Evolutionary conservation across 352 stramenopile species (phyloP).

Genomic region (Pythium graminicola): DNA sequence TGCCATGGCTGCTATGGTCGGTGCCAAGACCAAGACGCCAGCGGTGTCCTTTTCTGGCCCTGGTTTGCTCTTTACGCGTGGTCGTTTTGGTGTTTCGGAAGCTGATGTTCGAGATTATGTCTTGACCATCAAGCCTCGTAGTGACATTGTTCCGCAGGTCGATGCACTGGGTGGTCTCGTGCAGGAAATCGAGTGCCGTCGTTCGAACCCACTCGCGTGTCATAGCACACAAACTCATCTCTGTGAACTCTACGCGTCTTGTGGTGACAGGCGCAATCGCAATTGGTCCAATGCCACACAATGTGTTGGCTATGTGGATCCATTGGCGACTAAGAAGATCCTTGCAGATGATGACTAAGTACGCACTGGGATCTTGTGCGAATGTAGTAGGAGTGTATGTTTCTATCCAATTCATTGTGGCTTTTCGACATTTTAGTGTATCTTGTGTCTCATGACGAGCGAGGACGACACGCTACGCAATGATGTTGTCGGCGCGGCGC

Average conservation of each 20-base stretch:
- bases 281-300: constrained; percentile 74
- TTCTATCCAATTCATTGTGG: not conserved
- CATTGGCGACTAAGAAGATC: not conserved
- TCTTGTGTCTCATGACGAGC: not conserved
- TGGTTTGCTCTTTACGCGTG: constrained; percentile 70
- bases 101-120: constrained; percentile 78
- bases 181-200: constrained; percentile 83
- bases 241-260: constrained; percentile 78
- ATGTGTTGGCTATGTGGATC: constrained; percentile 59
- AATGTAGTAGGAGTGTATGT: constrained; percentile 13
- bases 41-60: constrained; percentile 80
- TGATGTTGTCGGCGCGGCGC: constrained; percentile 5
- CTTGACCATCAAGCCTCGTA: constrained; percentile 74
- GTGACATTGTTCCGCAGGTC: constrained; percentile 75
- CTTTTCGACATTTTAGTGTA: not conserved
- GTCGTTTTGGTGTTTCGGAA: constrained; percentile 66
- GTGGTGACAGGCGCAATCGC: constrained; percentile 65
- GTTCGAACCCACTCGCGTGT: constrained; percentile 68
- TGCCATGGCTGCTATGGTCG: constrained; percentile 79
- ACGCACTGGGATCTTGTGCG: constrained; percentile 1
- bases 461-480: constrained; percentile 2
- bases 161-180: constrained; percentile 79
- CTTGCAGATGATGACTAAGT: not conserved
- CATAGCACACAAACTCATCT: constrained; percentile 81
- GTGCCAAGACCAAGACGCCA: constrained; percentile 72